Evolutionary conservation across 1,284 basidiomycete genomes (phyloP).

Genomic region (Ustilago nuda): DNA sequence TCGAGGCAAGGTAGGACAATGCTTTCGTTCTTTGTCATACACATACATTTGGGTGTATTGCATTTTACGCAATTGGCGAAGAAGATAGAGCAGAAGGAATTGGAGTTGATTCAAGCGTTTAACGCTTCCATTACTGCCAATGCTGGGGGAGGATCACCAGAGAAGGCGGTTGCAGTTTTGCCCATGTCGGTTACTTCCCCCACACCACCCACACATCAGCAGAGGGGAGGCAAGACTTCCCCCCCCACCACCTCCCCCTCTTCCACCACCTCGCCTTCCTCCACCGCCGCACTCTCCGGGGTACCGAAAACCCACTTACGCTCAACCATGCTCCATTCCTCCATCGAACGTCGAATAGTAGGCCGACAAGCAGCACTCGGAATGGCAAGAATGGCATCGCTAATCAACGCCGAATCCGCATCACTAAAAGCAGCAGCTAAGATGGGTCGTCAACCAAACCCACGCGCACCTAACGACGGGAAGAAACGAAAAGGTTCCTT

Average conservation of each 20-base stretch:
- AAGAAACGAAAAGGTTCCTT: constrained; percentile 31
- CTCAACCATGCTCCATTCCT: constrained; percentile 28
- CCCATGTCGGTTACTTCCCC: constrained; percentile 20
- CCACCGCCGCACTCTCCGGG: too few species aligned
- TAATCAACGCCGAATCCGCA: constrained; percentile 39
- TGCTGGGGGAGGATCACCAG: not conserved
- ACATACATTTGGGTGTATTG: constrained; percentile 48
- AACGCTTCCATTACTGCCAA: constrained; percentile 15
- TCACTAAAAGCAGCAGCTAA: constrained; percentile 27
- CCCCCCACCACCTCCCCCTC: not conserved
- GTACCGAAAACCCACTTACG: constrained; percentile 14
- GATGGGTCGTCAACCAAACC: constrained; percentile 12
- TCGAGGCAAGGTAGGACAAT: constrained; percentile 46
- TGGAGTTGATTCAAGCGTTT: constrained; percentile 42
- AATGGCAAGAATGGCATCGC: constrained; percentile 35
- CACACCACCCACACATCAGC: not conserved
- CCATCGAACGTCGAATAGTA: constrained; percentile 32
- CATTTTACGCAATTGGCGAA: constrained; percentile 46
- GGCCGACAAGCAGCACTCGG: constrained; percentile 36
- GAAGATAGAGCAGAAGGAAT: constrained; percentile 45
- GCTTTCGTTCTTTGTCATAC: constrained; percentile 47
- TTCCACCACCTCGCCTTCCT: too few species aligned
- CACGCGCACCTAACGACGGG: constrained; percentile 15
- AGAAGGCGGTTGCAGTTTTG: not conserved
- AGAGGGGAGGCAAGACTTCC: not conserved